These are phyloP conservation scores for Porogramme epimiltina DNA, from an alignment of 1,284 basidiomycete genomes.

Conservation along the genomic window DNA sequence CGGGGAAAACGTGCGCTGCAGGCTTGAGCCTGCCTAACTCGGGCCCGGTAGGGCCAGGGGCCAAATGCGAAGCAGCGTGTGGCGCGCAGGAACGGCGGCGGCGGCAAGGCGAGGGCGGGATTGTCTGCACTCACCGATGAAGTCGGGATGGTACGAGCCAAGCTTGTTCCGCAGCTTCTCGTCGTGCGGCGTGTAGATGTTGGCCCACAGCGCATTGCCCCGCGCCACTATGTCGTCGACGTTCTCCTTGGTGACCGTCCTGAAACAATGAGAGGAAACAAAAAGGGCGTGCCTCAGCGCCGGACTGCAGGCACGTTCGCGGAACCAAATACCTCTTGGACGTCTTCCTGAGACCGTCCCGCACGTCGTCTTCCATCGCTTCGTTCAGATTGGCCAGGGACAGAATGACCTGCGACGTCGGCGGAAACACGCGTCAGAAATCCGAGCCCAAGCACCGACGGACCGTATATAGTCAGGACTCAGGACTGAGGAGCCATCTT, in stretches of 20 bases:
- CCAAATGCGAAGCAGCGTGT: too few species aligned
- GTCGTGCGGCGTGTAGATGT: slow-evolving; percentile 90
- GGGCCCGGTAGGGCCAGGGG: too few species aligned
- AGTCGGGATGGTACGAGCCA: slow-evolving; percentile 82
- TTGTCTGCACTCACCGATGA: slow-evolving; percentile 64
- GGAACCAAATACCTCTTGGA: slow-evolving; percentile 59
- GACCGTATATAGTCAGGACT: too few species aligned
- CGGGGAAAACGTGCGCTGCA: too few species aligned
- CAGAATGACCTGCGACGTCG: slow-evolving; percentile 73
- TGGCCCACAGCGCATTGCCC: slow-evolving; percentile 81
- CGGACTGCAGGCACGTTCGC: background rate
- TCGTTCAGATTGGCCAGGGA: slow-evolving; percentile 76
- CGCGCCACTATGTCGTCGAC: slow-evolving; percentile 66
- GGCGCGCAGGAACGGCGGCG: too few species aligned
- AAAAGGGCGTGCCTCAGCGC: background rate
- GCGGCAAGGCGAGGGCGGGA: too few species aligned
- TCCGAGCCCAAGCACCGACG: too few species aligned
- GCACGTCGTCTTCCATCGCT: slow-evolving; percentile 81
- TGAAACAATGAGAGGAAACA: slow-evolving; percentile 37
- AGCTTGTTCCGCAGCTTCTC: slow-evolving; percentile 91
- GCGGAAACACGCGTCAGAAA: too few species aligned
- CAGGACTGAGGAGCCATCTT: too few species aligned
- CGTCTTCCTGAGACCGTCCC: slow-evolving; percentile 61
- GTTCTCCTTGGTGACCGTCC: slow-evolving; percentile 63
- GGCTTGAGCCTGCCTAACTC: too few species aligned